Conservation (phyloP, 805 yeast species). For the Ogataea zsoltii region DNA sequence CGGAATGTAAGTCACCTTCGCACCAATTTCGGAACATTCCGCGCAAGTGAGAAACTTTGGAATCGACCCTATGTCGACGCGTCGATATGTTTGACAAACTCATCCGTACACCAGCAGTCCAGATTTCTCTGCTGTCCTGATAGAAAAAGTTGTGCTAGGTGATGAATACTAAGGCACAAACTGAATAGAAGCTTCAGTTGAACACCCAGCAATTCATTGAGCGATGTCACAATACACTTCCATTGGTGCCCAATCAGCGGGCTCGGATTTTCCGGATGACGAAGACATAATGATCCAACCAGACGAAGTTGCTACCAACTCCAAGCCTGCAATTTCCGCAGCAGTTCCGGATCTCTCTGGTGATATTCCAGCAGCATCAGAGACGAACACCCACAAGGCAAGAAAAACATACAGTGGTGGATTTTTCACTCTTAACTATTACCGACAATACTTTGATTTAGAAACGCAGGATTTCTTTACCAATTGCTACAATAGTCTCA, state of each 20-base stretch:
- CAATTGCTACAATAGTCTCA: slow-evolving; percentile 56
- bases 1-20: background rate
- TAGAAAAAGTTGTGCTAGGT: background rate
- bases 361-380: background rate
- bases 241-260: slow-evolving; percentile 17
- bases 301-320: slow-evolving; percentile 14
- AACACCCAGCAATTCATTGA: background rate
- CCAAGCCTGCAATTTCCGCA: slow-evolving; percentile 1
- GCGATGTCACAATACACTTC: slow-evolving; percentile 15
- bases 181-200: background rate
- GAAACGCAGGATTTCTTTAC: slow-evolving; percentile 60
- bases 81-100: background rate
- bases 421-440: slow-evolving; percentile 56
- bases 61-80: background rate
- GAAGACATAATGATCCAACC: slow-evolving; percentile 29
- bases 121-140: slow-evolving; percentile 1
- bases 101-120: slow-evolving; percentile 1
- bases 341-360: background rate
- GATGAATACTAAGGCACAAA: too few relatives aligned
- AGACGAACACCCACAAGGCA: slow-evolving; percentile 3
- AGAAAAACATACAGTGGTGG: slow-evolving; percentile 42
- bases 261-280: slow-evolving; percentile 15
- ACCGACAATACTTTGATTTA: slow-evolving; percentile 67
- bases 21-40: slow-evolving; percentile 1
- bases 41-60: background rate